Evolutionary conservation across 2,329 filamentous ascomycete species (phyloP).

Genomic region (Aureobasidium sp.): DNA sequence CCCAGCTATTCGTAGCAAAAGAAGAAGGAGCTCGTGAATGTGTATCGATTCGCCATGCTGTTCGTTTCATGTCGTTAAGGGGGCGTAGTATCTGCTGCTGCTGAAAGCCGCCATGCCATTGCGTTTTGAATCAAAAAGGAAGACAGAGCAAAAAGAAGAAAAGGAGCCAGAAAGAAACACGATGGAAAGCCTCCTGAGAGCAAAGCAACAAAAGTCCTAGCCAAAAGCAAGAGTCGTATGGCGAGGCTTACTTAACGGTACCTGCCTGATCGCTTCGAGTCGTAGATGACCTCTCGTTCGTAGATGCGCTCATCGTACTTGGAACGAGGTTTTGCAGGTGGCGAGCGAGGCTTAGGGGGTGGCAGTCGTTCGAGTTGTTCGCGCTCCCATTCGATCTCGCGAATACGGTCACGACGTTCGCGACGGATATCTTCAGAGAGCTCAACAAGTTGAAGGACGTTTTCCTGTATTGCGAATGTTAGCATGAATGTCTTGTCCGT

Average conservation of each 20-base stretch:
- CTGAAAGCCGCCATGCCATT: not conserved
- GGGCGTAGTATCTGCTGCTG: not conserved
- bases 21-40: not conserved
- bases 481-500: not conserved
- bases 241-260: not conserved
- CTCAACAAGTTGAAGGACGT: slow-evolving; percentile 76
- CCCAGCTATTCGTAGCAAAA: not conserved
- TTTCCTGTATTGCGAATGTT: slow-evolving; percentile 51
- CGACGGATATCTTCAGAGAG: slow-evolving; percentile 74
- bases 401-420: slow-evolving; percentile 49
- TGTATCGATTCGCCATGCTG: slow-evolving; percentile 5
- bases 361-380: slow-evolving; percentile 42
- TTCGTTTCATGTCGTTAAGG: not conserved
- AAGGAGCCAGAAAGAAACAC: no score
- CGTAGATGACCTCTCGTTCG: slow-evolving; percentile 61
- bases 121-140: not conserved
- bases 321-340: slow-evolving; percentile 31
- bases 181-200: not conserved
- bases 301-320: slow-evolving; percentile 57
- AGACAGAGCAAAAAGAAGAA: not conserved
- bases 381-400: slow-evolving; percentile 54
- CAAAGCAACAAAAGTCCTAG: not conserved
- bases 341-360: slow-evolving; percentile 30
- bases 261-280: slow-evolving; percentile 26
- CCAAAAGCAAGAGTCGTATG: not conserved